Evolutionary conservation across 2,329 filamentous ascomycete genomes (phyloP).

Genomic region (Aspergillus cejpii): DNA sequence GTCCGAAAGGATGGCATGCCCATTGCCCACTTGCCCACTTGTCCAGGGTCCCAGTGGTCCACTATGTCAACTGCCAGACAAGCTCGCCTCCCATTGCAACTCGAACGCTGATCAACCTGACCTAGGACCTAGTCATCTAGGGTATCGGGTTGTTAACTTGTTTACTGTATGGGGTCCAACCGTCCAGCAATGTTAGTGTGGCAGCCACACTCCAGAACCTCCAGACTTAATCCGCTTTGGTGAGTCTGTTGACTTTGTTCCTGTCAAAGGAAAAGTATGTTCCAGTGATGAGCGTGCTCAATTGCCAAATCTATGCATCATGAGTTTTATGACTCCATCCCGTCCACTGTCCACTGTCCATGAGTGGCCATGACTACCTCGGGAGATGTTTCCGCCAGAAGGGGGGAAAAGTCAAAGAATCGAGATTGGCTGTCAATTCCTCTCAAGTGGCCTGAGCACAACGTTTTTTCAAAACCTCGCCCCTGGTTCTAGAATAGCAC

Average conservation of each 20-base stretch:
- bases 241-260: not conserved
- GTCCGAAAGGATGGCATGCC: not conserved
- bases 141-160: not conserved
- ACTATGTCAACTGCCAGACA: not conserved
- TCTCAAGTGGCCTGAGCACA: too few relatives aligned
- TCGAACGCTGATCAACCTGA: not conserved
- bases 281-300: not conserved
- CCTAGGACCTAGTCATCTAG: not conserved
- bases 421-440: too few relatives aligned
- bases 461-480: too few relatives aligned
- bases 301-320: too few relatives aligned
- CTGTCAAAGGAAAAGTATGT: too few relatives aligned
- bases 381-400: not conserved
- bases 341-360: too few relatives aligned
- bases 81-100: not conserved
- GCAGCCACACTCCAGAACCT: not conserved
- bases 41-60: too few relatives aligned
- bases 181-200: not conserved
- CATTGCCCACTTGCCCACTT: too few relatives aligned
- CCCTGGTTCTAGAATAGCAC: too few relatives aligned
- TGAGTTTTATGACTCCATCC: too few relatives aligned
- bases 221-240: not conserved
- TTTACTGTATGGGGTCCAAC: not conserved
- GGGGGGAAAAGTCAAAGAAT: too few relatives aligned
- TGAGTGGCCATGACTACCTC: not conserved